These are phyloP conservation scores for Boletus nobilissimus DNA, from an alignment of 1,284 basidiomycete genomes.

Conservation along the genomic window DNA sequence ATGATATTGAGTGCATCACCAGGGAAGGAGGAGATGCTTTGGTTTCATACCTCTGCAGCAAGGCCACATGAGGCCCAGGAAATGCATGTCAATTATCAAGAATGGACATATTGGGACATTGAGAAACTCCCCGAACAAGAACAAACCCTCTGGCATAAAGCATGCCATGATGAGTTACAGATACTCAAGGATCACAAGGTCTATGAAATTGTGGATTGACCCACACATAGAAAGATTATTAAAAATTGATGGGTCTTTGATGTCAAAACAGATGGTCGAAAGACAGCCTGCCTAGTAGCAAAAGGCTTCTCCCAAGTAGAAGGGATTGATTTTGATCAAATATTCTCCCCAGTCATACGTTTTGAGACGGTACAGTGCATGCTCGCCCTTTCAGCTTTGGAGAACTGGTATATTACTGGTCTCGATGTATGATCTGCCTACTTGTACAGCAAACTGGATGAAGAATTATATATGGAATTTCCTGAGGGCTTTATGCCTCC, in stretches of 20 bases:
- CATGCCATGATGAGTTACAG: neutral
- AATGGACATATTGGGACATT: neutral
- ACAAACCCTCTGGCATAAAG: too few species aligned
- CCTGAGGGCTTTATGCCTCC: neutral
- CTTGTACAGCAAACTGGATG: neutral
- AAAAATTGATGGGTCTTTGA: neutral
- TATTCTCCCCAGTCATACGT: neutral
- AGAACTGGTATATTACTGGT: neutral
- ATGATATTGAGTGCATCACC: neutral
- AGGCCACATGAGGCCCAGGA: neutral
- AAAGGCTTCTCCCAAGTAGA: neutral
- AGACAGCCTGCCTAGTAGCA: neutral
- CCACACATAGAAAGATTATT: neutral
- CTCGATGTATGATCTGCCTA: neutral
- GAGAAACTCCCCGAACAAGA: neutral
- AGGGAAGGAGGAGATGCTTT: neutral
- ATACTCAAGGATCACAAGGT: neutral
- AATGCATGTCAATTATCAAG: neutral
- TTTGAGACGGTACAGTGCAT: neutral
- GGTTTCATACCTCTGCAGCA: neutral
- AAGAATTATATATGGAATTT: neutral
- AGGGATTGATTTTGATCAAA: neutral
- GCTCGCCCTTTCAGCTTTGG: neutral
- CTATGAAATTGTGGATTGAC: neutral
- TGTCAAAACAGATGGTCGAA: neutral